A percentile compares a stretch with the other conserved stretches of the same genome.
phyloP scores from a whole-genome alignment of 306 rosid genomes.

The Phaseolus lunatus region DNA sequence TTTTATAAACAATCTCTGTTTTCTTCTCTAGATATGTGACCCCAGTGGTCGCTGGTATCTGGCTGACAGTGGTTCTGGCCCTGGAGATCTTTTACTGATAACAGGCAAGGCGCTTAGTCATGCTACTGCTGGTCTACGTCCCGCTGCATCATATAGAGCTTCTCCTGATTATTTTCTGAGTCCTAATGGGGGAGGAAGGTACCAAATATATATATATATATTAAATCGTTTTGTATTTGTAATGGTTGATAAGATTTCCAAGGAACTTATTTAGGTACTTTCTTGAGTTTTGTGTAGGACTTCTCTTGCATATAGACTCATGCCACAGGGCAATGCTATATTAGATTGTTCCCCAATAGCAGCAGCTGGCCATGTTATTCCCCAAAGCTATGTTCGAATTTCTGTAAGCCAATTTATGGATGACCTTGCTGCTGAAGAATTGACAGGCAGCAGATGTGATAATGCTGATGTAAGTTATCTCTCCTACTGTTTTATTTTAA shows the following conservation, averaged over 20 bases:
- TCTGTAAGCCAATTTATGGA: constrained; percentile 99
- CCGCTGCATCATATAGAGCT: constrained; percentile 84
- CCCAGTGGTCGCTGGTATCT: constrained; percentile 94
- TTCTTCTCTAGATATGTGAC: constrained; percentile 79
- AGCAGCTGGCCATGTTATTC: constrained; percentile 95
- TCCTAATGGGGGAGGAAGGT: constrained; percentile 82
- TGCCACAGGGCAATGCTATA: constrained; percentile 93
- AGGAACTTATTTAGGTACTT: constrained; percentile 49
- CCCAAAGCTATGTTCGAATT: constrained; percentile 86
- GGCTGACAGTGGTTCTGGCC: constrained; percentile 78
- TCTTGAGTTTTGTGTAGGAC: constrained; percentile 66
- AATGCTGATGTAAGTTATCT: constrained; percentile 67
- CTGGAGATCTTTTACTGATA: constrained; percentile 91
- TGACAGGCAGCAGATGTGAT: constrained; percentile 67
- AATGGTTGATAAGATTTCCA: constrained; percentile 35
- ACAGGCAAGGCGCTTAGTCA: constrained; percentile 96
- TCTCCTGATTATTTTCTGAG: constrained; percentile 64
- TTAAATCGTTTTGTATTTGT: constrained; percentile 7
- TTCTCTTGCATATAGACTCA: constrained; percentile 92
- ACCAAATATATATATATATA: constrained; percentile 3
- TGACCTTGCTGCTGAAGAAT: constrained; percentile 92
- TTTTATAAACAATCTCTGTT: constrained; percentile 37
- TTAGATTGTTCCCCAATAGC: constrained; percentile 95
- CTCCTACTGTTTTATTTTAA: constrained; percentile 39
- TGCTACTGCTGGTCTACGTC: constrained; percentile 90